phyloP scores from a whole-genome alignment of 192 early-diverging fungal genomes.

The Pilaira anomala region DNA sequence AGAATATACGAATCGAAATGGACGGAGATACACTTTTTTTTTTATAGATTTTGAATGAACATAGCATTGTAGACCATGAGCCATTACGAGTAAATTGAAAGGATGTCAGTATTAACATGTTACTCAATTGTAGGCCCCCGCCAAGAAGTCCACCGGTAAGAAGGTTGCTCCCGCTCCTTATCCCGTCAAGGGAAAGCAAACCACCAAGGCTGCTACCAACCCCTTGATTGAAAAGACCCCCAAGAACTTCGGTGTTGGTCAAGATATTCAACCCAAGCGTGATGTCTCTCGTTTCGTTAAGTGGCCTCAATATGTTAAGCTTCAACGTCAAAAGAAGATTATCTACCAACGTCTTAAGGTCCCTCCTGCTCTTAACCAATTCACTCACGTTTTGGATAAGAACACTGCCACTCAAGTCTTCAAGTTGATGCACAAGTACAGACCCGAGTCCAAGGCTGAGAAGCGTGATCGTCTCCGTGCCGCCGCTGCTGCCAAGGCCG shows the following conservation, averaged over 20 bases:
- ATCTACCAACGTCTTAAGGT: constrained; percentile 98
- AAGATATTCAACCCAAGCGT: constrained; percentile 93
- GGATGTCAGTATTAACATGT: not conserved
- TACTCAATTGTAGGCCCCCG: constrained; percentile 32
- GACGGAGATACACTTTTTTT: not conserved
- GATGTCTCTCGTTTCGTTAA: constrained; percentile 97
- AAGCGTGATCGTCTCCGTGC: constrained; percentile 91
- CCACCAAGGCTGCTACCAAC: constrained; percentile 69
- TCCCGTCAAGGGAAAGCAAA: constrained; percentile 68
- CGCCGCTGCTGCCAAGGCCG: constrained; percentile 86
- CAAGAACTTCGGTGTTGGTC: constrained; percentile 95
- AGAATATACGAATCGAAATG: too few relatives aligned
- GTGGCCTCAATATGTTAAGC: constrained; percentile 98
- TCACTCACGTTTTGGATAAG: constrained; percentile 96
- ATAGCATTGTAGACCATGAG: not conserved
- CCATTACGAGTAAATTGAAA: not conserved
- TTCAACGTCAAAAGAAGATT: constrained; percentile 98
- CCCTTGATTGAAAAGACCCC: constrained; percentile 93
- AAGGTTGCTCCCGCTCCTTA: constrained; percentile 93
- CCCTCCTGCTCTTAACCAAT: constrained; percentile 99
- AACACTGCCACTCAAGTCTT: constrained; percentile 98
- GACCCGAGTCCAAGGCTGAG: constrained; percentile 95
- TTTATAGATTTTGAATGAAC: not conserved
- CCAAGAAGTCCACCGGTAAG: constrained; percentile 66
- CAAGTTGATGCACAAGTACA: constrained; percentile 99